Percentiles rank a stretch among this genome's conserved stretches.
These are phyloP conservation scores for Geranomyces michiganensis DNA, from an alignment of 192 early-diverging fungal genomes.

Conservation along the genomic window DNA sequence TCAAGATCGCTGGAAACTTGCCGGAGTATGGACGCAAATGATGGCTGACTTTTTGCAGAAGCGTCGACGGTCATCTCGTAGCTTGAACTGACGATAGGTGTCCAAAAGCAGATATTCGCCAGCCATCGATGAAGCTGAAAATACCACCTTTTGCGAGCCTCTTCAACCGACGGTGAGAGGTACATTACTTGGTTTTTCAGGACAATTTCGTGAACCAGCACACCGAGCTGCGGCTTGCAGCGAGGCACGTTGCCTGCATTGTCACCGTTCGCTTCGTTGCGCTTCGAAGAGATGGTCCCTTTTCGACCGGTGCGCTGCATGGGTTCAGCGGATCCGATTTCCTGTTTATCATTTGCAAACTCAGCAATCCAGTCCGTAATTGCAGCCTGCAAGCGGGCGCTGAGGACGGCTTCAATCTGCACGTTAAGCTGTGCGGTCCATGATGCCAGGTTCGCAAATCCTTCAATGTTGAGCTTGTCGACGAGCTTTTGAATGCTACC, in stretches of 20 bases:
- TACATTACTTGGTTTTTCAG: constrained; percentile 97
- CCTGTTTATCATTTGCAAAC: constrained; percentile 30
- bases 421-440: constrained; percentile 87
- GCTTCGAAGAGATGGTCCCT: background rate
- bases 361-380: constrained; percentile 54
- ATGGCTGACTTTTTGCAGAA: background rate
- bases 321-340: background rate
- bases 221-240: constrained; percentile 8
- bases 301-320: constrained; percentile 9
- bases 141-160: constrained; percentile 88
- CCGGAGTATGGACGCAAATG: constrained; percentile 8
- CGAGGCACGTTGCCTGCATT: background rate
- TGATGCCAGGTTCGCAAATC: constrained; percentile 88
- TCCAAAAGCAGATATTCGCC: constrained; percentile 82
- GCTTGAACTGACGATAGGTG: constrained; percentile 83
- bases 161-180: constrained; percentile 93
- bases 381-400: constrained; percentile 73
- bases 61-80: constrained; percentile 77
- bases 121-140: constrained; percentile 88
- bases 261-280: background rate
- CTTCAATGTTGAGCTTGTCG: constrained; percentile 90
- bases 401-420: constrained; percentile 76
- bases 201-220: constrained; percentile 85
- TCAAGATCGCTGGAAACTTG: constrained; percentile 65
- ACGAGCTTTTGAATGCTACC: constrained; percentile 87